A percentile compares a stretch with the other conserved stretches of the same genome.
Evolutionary conservation across 495 filamentous ascomycete species (phyloP).

Genomic region (Aspergillus heteromorphus): DNA sequence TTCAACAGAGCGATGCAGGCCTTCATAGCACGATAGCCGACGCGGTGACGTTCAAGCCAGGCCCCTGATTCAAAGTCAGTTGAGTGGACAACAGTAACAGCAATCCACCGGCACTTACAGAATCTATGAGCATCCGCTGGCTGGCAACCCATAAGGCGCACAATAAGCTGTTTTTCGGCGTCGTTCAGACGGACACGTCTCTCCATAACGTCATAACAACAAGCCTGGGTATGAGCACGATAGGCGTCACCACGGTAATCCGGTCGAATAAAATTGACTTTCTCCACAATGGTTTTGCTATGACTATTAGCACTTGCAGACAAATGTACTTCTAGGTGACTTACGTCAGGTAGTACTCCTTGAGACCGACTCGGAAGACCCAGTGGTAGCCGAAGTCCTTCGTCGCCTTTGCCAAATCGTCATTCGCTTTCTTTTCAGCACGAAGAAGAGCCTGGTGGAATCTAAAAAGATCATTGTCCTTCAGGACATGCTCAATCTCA

Average conservation of each 20-base stretch:
- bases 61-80: slow-evolving; percentile 9
- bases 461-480: slow-evolving; percentile 1
- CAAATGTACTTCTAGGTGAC: background rate
- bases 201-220: slow-evolving; percentile 15
- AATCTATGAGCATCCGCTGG: slow-evolving; percentile 15
- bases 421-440: slow-evolving; percentile 16
- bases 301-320: background rate
- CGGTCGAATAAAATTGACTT: slow-evolving; percentile 14
- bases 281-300: slow-evolving; percentile 13
- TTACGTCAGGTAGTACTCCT: slow-evolving; percentile 19
- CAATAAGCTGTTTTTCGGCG: slow-evolving; percentile 6
- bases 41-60: slow-evolving; percentile 13
- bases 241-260: slow-evolving; percentile 9
- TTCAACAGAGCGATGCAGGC: slow-evolving; percentile 14
- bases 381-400: slow-evolving; percentile 20
- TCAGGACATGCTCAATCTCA: slow-evolving; percentile 8
- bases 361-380: slow-evolving; percentile 20
- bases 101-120: slow-evolving; percentile 8
- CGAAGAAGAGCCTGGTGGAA: slow-evolving; percentile 14
- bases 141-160: slow-evolving; percentile 4
- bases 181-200: slow-evolving; percentile 7
- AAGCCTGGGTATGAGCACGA: slow-evolving; percentile 9
- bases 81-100: background rate
- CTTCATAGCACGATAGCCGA: slow-evolving; percentile 18
- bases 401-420: slow-evolving; percentile 12